Conservation (phyloP, 1,139 yeast species). For the Debaryomyces sp. region DNA sequence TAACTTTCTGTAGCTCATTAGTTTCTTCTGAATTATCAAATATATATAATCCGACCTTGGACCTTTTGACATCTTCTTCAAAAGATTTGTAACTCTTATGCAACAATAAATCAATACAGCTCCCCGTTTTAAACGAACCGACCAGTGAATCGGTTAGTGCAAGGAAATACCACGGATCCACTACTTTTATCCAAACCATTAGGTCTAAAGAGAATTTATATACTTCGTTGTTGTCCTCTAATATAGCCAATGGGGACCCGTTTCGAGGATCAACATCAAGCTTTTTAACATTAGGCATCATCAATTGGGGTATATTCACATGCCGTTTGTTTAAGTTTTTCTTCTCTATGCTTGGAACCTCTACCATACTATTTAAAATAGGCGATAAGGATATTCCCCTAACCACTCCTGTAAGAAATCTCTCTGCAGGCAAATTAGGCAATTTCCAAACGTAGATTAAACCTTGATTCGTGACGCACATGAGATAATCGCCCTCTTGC, state of each 20-base stretch:
- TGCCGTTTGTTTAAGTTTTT: conserved; percentile 3
- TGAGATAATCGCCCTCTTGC: conserved; percentile 53
- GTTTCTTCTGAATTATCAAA: conserved; percentile 16
- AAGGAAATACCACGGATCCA: conserved; percentile 52
- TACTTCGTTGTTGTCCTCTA: conserved; percentile 39
- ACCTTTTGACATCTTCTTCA: conserved; percentile 23
- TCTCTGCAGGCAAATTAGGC: conserved; percentile 13
- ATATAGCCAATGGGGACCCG: conserved; percentile 47
- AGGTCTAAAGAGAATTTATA: conserved; percentile 43
- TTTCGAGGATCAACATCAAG: conserved; percentile 34
- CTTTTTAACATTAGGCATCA: conserved; percentile 30
- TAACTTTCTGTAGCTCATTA: conserved; percentile 23
- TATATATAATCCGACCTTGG: conserved; percentile 25
- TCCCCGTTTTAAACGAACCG: background rate
- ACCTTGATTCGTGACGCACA: conserved; percentile 57
- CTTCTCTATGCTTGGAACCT: conserved; percentile 9
- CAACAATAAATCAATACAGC: background rate
- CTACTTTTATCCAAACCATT: conserved; percentile 47
- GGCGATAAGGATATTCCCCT: conserved; percentile 55
- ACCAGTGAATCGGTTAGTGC: conserved; percentile 11
- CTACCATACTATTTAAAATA: conserved; percentile 38
- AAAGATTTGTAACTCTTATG: conserved; percentile 17
- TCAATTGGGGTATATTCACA: conserved; percentile 12
- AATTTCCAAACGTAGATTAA: conserved; percentile 54
- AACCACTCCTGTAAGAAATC: conserved; percentile 30